Percentiles rank a stretch among this genome's conserved stretches.
These are phyloP conservation scores for Allomyces arbusculus DNA, from an alignment of 192 early-diverging fungal genomes.

Conservation along the genomic window DNA sequence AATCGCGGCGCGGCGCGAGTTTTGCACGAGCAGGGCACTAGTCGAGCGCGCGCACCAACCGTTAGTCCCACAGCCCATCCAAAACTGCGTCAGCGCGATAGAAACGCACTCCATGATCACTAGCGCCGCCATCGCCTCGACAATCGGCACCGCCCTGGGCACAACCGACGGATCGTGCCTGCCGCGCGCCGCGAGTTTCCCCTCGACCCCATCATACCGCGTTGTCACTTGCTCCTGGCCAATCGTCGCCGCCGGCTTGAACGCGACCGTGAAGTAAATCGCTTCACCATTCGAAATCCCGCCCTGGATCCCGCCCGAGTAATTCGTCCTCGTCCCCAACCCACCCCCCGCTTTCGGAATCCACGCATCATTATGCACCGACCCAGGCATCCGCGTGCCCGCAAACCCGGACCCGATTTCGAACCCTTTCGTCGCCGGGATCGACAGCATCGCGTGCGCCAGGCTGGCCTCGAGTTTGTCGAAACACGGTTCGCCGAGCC, in stretches of 20 bases:
- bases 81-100: neutral
- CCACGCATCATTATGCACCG: conserved; percentile 87
- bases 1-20: neutral
- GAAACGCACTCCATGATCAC: conserved; percentile 58
- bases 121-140: conserved; percentile 87
- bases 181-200: conserved; percentile 73
- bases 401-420: conserved; percentile 86
- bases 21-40: neutral
- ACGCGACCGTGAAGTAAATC: conserved; percentile 93
- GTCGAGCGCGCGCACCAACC: too few relatives aligned
- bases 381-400: conserved; percentile 69
- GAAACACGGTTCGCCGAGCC: conserved; percentile 93
- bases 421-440: conserved; percentile 96
- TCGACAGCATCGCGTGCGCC: conserved; percentile 96
- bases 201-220: conserved; percentile 59
- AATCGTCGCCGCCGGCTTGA: conserved; percentile 94
- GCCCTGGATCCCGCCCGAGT: conserved; percentile 91
- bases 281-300: conserved; percentile 91
- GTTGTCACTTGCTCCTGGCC: conserved; percentile 73
- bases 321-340: conserved; percentile 76
- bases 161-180: conserved; percentile 96
- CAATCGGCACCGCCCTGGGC: conserved; percentile 89
- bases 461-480: conserved; percentile 92
- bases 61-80: too few relatives aligned
- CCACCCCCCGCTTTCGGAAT: conserved; percentile 30